A percentile compares a stretch with the other conserved stretches of the same genome.
These are phyloP conservation scores for Penicillium nordicum DNA, from an alignment of 2,329 filamentous ascomycete species.

Conservation along the genomic window DNA sequence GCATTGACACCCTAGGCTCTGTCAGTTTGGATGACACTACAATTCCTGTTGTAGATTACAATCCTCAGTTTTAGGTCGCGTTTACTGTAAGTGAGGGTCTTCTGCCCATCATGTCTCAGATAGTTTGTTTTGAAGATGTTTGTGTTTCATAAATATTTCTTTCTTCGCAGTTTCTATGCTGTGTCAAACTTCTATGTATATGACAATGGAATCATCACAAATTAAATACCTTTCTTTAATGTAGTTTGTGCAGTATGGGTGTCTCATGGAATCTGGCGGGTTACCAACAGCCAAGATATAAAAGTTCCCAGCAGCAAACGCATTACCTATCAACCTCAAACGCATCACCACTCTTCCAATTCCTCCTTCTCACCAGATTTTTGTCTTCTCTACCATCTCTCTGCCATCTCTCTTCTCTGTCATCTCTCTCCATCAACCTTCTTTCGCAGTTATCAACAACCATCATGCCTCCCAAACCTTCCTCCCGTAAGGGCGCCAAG, in stretches of 20 bases:
- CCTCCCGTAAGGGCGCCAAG: not conserved
- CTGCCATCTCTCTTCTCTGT: not conserved
- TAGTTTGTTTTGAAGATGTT: not conserved
- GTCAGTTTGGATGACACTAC: slow-evolving; percentile 34
- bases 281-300: not conserved
- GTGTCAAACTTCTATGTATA: not conserved
- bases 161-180: not conserved
- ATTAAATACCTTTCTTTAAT: not conserved
- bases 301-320: not conserved
- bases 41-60: slow-evolving; percentile 33
- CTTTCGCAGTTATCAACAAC: not conserved
- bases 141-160: not conserved
- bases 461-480: not conserved
- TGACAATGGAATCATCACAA: not conserved
- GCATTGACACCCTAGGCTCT: slow-evolving; percentile 30
- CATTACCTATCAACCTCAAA: not conserved
- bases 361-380: not conserved
- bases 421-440: not conserved
- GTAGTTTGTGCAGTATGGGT: not conserved
- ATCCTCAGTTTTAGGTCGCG: slow-evolving; percentile 12
- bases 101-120: not conserved
- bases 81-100: not conserved
- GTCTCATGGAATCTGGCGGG: not conserved
- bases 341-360: not conserved
- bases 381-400: not conserved